Base-by-base conservation (phyloP, 352 stramenopile genomes). In the Globisporangium solare region DNA sequence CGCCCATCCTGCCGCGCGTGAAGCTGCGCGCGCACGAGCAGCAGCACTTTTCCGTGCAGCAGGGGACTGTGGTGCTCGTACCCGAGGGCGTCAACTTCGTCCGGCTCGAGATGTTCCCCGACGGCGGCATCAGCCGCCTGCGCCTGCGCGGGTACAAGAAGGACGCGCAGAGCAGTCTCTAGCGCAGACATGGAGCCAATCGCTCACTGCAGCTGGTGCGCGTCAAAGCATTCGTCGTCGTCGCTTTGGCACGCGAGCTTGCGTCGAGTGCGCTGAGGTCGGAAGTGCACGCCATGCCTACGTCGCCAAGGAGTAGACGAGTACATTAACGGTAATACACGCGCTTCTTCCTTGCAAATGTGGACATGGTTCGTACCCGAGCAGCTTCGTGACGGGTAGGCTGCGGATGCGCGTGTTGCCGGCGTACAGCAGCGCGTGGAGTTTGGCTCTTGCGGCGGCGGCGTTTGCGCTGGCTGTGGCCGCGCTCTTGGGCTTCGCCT, bases 41-140 rank as follows among this genome's bases (percentile, higher is more conserved):
- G 59, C 89, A 97, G 55, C 74, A 86, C 20, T 97, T 97, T 63
- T 80, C 72, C 0, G 73, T 88, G 20, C 64, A 60, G 8, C 63
- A 75, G 12, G 70, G 71, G 20, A 79, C 70, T 6, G 71, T 97
- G n/a, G 62, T 71, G 2, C 73, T 89, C 41, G 61, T 84, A 39
- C 58, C 64, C 1, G 64, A 71, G 31, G 68, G 74, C 17, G 71
- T 98, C n/a, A 97, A 94, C 51, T 96, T 98, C 65, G 61, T 98
- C 22, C 89, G 88, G 61, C 74, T 98, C 0, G 91, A 86, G 53
- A 98, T 98, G 65, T 98, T 94, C 65, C 93, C 92, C 0, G 93
- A 98, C 72, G 95, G 94, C 15, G 94, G 94, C 21, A 86, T 98
- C 20, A 97, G 86, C 54, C 81, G 94, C 21, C 74, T 98, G 10